Percentiles rank a stretch among this genome's conserved stretches.
Conservation (phyloP, 2,329 filamentous ascomycete genomes). For the Whalleya microplaca region DNA sequence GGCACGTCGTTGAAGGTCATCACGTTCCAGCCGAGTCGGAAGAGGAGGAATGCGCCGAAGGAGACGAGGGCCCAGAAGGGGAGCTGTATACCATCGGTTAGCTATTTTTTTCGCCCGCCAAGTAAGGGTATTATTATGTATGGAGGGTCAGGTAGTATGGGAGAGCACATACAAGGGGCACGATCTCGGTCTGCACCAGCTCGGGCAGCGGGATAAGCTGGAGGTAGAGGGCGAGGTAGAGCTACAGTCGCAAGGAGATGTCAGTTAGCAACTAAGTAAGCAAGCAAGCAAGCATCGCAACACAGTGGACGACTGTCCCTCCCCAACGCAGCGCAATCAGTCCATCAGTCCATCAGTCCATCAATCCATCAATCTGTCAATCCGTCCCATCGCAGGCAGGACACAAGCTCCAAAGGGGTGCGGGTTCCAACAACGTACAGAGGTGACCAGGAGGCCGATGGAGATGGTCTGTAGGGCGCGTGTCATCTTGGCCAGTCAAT, state of each 20-base stretch:
- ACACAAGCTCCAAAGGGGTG: too few relatives aligned
- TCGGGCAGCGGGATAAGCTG: slow-evolving; percentile 80
- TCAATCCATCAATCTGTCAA: too few relatives aligned
- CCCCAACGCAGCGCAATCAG: neutral
- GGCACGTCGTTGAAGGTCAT: slow-evolving; percentile 97
- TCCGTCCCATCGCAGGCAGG: too few relatives aligned
- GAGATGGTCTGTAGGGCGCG: slow-evolving; percentile 93
- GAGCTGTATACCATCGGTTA: slow-evolving; percentile 57
- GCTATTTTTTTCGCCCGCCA: too few relatives aligned
- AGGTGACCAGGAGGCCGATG: slow-evolving; percentile 82
- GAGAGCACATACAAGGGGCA: slow-evolving; percentile 75
- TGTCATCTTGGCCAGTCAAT: slow-evolving; percentile 76
- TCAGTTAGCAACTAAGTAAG: too few relatives aligned
- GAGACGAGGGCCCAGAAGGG: slow-evolving; percentile 92
- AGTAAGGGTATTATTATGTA: neutral
- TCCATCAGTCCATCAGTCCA: neutral
- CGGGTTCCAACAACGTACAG: slow-evolving; percentile 59
- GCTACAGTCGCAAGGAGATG: slow-evolving; percentile 55
- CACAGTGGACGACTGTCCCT: neutral
- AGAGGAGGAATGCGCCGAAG: slow-evolving; percentile 90
- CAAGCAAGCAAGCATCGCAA: slow-evolving; percentile 22
- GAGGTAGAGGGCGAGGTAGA: slow-evolving; percentile 87
- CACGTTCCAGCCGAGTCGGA: slow-evolving; percentile 88
- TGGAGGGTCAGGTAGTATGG: neutral
- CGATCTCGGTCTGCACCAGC: slow-evolving; percentile 79